These are phyloP conservation scores for Bipolaris victoriae DNA, from an alignment of 2,329 filamentous ascomycete genomes.

Conservation along the genomic window DNA sequence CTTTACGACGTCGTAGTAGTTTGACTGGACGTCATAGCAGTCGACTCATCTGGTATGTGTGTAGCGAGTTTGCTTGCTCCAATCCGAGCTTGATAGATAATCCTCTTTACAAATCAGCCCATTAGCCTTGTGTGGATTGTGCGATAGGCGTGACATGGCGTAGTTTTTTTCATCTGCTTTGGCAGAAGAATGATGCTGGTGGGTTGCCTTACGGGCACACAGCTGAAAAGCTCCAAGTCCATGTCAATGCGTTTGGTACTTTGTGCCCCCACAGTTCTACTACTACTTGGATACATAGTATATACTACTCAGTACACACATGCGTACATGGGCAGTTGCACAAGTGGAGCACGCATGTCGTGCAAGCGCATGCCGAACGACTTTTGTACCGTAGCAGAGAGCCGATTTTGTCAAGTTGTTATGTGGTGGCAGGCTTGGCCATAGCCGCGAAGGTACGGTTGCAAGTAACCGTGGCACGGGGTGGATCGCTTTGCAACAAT, in stretches of 20 bases:
- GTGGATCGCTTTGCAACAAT: conserved; percentile 3
- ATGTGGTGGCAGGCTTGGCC: conserved; percentile 7
- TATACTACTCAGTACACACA: neutral
- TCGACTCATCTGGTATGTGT: neutral
- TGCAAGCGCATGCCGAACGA: conserved; percentile 4
- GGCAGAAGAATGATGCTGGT: neutral
- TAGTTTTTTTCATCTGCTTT: neutral
- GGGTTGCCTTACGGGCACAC: conserved; percentile 2
- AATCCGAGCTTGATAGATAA: neutral
- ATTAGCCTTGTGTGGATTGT: neutral
- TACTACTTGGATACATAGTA: neutral
- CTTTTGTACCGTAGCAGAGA: conserved; percentile 1
- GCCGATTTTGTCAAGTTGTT: conserved; percentile 1
- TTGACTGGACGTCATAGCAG: neutral
- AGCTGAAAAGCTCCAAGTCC: neutral
- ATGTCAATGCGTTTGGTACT: neutral
- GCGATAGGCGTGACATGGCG: neutral
- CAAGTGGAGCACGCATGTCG: conserved; percentile 1
- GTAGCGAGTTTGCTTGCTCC: neutral
- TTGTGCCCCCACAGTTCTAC: conserved; percentile 13
- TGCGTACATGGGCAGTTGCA: neutral
- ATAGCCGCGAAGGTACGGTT: conserved; percentile 7
- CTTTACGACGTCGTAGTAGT: neutral
- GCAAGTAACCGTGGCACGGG: conserved; percentile 7
- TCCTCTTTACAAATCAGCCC: neutral